A percentile compares a stretch with the other conserved stretches of the same genome.
These are phyloP conservation scores for Lolium rigidum DNA, from an alignment of 176 grass and related monocot genomes.

Conservation along the genomic window DNA sequence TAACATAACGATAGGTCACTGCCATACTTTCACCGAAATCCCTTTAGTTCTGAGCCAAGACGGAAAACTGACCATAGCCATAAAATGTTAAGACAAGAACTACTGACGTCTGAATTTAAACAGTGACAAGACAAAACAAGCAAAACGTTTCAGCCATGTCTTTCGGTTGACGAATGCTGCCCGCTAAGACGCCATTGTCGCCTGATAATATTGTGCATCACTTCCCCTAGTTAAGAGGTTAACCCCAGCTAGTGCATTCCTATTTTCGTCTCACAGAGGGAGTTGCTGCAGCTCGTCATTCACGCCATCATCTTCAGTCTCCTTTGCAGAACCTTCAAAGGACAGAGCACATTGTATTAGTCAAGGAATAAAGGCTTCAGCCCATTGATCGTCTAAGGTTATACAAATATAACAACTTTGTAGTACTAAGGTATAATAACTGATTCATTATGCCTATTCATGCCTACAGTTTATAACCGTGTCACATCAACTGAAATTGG, in stretches of 20 bases:
- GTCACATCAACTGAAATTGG: too few relatives aligned
- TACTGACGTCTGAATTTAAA: neutral
- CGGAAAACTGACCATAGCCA: neutral
- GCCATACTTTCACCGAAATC: neutral
- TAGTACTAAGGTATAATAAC: neutral
- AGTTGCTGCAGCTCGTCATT: conserved; percentile 3
- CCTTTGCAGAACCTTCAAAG: conserved; percentile 10
- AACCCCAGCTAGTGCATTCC: neutral
- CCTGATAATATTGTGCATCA: neutral
- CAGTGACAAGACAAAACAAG: neutral
- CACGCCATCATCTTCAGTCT: neutral
- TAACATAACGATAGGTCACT: neutral
- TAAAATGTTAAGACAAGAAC: neutral
- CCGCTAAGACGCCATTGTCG: neutral
- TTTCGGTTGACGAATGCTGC: neutral
- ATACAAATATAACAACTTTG: neutral
- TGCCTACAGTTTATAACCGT: too few relatives aligned
- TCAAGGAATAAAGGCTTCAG: neutral
- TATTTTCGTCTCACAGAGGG: neutral
- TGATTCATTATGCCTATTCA: neutral
- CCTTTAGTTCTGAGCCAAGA: conserved; percentile 6
- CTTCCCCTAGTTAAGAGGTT: conserved; percentile 3
- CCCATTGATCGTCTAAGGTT: neutral
- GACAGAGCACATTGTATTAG: neutral
- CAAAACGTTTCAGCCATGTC: neutral